Conservation (phyloP, 163 green algal genomes). For the Trebouxiophyceae sp. region DNA sequence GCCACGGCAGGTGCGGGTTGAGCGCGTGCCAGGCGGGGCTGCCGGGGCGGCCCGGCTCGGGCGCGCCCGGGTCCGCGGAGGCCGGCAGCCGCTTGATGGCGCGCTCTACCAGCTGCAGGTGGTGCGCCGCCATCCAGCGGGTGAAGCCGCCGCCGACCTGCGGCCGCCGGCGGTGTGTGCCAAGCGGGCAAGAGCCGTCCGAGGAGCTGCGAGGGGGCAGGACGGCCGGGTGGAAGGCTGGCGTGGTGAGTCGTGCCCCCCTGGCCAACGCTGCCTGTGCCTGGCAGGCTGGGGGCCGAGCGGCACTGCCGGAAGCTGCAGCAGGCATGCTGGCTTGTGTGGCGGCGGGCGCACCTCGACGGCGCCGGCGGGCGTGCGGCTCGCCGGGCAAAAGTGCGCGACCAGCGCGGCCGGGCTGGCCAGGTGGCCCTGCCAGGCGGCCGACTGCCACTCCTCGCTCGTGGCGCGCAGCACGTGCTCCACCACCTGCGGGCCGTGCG, state of each 20-base stretch:
- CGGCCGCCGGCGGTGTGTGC: too few relatives aligned
- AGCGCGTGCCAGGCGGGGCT: slow-evolving; percentile 13
- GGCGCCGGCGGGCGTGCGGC: background rate
- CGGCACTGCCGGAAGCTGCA: background rate
- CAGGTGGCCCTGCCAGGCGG: slow-evolving; percentile 27
- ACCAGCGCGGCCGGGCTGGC: slow-evolving; percentile 27
- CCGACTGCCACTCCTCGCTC: slow-evolving; percentile 25
- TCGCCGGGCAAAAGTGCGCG: slow-evolving; percentile 25
- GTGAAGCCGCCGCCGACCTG: slow-evolving; percentile 19
- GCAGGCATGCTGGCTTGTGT: background rate
- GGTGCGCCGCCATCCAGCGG: slow-evolving; percentile 9
- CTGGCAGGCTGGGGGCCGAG: too few relatives aligned
- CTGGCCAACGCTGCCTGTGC: too few relatives aligned
- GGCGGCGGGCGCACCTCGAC: slow-evolving; percentile 1
- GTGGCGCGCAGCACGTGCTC: slow-evolving; percentile 24
- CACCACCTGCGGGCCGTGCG: slow-evolving; percentile 28
- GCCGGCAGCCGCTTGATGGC: slow-evolving; percentile 22
- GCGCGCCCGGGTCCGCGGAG: background rate
- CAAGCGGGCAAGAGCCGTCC: too few relatives aligned
- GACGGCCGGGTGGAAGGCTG: too few relatives aligned
- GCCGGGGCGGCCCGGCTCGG: background rate
- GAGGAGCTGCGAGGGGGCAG: too few relatives aligned
- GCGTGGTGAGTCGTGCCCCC: too few relatives aligned
- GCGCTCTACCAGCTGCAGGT: slow-evolving; percentile 25
- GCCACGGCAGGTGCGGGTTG: slow-evolving; percentile 36